Percentiles rank a stretch among this genome's conserved stretches.
These are phyloP conservation scores for Trichoderma breve DNA, from an alignment of 2,329 filamentous ascomycete genomes.

Conservation along the genomic window DNA sequence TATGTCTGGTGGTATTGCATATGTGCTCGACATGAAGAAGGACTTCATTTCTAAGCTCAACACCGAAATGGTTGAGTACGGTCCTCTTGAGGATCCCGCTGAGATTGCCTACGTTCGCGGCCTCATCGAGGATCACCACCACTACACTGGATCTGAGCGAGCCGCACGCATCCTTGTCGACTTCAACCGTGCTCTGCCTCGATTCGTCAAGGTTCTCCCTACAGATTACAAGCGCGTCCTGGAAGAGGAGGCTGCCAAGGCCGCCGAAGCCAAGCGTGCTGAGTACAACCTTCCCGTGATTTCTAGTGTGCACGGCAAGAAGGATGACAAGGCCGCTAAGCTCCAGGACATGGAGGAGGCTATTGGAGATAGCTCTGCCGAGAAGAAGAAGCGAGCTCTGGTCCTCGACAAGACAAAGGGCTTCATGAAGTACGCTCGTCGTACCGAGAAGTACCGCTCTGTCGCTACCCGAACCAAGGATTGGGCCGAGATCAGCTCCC, in stretches of 20 bases:
- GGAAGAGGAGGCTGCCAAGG: conserved; percentile 80
- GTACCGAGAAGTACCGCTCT: conserved; percentile 88
- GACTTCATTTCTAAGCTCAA: conserved; percentile 95
- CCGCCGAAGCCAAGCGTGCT: conserved; percentile 77
- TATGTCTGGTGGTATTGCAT: conserved; percentile 98
- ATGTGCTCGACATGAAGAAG: conserved; percentile 83
- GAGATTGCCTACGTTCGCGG: conserved; percentile 90
- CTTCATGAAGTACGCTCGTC: conserved; percentile 96
- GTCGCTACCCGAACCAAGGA: conserved; percentile 83
- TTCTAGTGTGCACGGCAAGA: conserved; percentile 61
- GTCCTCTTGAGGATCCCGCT: conserved; percentile 74
- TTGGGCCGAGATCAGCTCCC: conserved; percentile 86
- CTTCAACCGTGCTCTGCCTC: conserved; percentile 85
- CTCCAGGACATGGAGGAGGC: conserved; percentile 88
- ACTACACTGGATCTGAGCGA: conserved; percentile 94
- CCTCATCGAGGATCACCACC: conserved; percentile 93
- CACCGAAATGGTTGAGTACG: conserved; percentile 94
- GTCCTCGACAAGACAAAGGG: conserved; percentile 97
- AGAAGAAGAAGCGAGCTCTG: conserved; percentile 89
- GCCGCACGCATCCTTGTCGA: conserved; percentile 92
- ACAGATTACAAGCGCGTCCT: conserved; percentile 96
- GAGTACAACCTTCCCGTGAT: conserved; percentile 79
- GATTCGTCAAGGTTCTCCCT: conserved; percentile 90
- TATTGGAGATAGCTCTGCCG: conserved; percentile 75
- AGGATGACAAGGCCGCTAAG: conserved; percentile 67